Evolutionary conservation across 2,329 filamentous ascomycete genomes (phyloP).

Genomic region (Nemania bipapillata): DNA sequence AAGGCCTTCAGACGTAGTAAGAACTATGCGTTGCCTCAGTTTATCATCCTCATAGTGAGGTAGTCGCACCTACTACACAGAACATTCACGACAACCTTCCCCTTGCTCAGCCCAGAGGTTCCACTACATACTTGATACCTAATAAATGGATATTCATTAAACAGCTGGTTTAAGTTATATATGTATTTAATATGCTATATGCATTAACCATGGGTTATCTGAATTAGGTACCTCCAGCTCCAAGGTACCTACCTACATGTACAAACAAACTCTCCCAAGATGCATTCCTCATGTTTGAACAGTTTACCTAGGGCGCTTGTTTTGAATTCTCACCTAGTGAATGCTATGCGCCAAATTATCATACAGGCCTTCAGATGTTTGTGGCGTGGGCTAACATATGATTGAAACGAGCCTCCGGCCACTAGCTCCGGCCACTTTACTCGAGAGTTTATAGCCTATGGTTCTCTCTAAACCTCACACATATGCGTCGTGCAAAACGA

Average conservation of each 20-base stretch:
- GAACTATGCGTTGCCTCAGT: constrained; percentile 9
- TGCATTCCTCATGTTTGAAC: no score
- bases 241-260: no score
- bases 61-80: neutral
- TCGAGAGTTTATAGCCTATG: neutral
- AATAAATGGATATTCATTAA: constrained; percentile 20
- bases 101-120: neutral
- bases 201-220: neutral
- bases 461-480: neutral
- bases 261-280: no score
- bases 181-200: neutral
- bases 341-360: neutral
- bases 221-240: no score
- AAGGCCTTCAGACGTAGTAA: neutral
- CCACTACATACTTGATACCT: neutral
- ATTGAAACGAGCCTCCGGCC: neutral
- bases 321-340: neutral
- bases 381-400: neutral
- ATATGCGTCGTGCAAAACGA: neutral
- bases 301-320: neutral
- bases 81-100: neutral
- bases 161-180: no score
- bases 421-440: neutral
- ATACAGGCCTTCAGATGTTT: neutral
- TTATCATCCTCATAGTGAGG: constrained; percentile 9